Percentiles rank a stretch among this genome's conserved stretches.
These are phyloP conservation scores for Verticillium nubilum DNA, from an alignment of 2,329 filamentous ascomycete species.

Conservation along the genomic window DNA sequence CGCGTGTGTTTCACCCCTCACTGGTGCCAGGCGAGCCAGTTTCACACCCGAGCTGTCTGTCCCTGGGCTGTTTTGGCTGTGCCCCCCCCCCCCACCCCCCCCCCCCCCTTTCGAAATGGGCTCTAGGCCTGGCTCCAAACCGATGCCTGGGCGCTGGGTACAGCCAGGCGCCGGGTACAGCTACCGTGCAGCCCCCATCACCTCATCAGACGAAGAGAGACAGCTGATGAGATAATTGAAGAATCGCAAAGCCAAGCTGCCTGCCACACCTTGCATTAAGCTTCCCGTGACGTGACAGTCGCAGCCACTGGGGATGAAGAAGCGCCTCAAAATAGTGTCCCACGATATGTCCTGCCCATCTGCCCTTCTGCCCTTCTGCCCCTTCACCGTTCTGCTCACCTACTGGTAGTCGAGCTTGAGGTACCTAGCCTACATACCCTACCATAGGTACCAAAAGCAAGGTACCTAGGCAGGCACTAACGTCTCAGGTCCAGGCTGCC, in stretches of 20 bases:
- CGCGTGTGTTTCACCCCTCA: conserved; percentile 21
- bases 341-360: background rate
- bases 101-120: background rate
- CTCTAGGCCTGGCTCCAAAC: too few species aligned
- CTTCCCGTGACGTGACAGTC: background rate
- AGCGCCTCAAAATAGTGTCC: background rate
- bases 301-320: too few species aligned
- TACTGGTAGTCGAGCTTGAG: too few species aligned
- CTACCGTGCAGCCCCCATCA: background rate
- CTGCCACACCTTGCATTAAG: background rate
- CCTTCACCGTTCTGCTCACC: background rate
- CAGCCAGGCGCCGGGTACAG: background rate
- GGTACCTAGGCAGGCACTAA: too few species aligned
- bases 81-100: too few species aligned
- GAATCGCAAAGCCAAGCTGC: background rate
- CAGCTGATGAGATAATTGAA: too few species aligned
- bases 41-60: conserved; percentile 16
- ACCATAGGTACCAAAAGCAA: too few species aligned
- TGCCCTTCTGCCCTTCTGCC: background rate
- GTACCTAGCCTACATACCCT: too few species aligned
- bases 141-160: background rate
- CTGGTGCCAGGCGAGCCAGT: conserved; percentile 15
- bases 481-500: background rate
- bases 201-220: background rate
- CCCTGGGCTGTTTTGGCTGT: too few species aligned